Conservation (phyloP, 2,329 filamentous ascomycete species). For the Clonostachys rosea region DNA sequence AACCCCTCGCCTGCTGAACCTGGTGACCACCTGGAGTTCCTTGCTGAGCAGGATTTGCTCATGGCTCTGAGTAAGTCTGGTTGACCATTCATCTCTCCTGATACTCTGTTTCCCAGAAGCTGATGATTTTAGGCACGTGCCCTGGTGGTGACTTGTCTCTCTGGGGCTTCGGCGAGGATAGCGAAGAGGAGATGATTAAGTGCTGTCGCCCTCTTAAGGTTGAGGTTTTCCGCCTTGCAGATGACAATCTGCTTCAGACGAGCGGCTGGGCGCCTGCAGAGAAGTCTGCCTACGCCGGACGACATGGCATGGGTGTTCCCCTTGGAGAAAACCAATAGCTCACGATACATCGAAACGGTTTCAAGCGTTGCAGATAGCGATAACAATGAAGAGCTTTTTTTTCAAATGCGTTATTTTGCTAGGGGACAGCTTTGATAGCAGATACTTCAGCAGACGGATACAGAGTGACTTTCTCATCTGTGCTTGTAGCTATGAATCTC, state of each 20-base stretch:
- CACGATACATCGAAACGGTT: not conserved
- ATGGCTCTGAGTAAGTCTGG: slow-evolving; percentile 44
- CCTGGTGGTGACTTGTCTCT: slow-evolving; percentile 75
- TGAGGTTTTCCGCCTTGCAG: slow-evolving; percentile 62
- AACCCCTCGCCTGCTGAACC: slow-evolving; percentile 50
- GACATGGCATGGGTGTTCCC: slow-evolving; percentile 55
- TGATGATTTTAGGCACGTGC: slow-evolving; percentile 51
- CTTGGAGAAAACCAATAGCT: slow-evolving; percentile 8
- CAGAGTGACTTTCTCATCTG: too few species aligned
- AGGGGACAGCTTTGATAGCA: too few species aligned
- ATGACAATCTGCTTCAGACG: slow-evolving; percentile 41
- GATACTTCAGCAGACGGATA: too few species aligned
- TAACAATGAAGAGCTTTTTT: too few species aligned
- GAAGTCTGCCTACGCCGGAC: slow-evolving; percentile 55
- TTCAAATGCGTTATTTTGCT: too few species aligned
- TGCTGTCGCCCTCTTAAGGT: slow-evolving; percentile 72
- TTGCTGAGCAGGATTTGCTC: slow-evolving; percentile 74
- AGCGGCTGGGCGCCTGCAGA: slow-evolving; percentile 59
- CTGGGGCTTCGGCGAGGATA: slow-evolving; percentile 74
- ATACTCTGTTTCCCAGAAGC: too few species aligned
- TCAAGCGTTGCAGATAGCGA: too few species aligned
- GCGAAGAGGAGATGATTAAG: slow-evolving; percentile 62
- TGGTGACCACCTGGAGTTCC: slow-evolving; percentile 67
- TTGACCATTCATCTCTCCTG: not conserved
- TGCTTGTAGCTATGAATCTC: too few species aligned